Evolutionary conservation across 192 early-diverging fungal genomes (phyloP).

Genomic region (Powellomyces hirtus): DNA sequence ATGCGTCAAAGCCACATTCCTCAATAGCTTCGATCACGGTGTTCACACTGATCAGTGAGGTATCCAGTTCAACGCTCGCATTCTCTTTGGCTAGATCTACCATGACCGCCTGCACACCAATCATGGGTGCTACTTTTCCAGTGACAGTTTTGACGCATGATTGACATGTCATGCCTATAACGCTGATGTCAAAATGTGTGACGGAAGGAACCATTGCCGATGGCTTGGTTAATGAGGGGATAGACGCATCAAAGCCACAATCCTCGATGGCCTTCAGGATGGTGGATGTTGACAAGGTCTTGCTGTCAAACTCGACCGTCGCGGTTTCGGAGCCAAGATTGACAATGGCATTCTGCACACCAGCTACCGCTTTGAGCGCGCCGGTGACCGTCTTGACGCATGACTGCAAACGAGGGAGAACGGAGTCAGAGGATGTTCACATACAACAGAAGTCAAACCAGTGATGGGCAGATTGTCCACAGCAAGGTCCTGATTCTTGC

Average conservation of each 20-base stretch:
- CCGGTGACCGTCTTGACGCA: constrained; percentile 21
- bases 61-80: constrained; percentile 59
- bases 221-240: neutral
- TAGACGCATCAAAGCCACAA: constrained; percentile 55
- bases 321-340: constrained; percentile 7
- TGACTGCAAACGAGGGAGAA: neutral
- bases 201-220: neutral
- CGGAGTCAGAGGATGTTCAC: neutral
- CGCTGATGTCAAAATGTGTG: constrained; percentile 15
- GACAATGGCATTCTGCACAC: neutral
- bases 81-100: constrained; percentile 56
- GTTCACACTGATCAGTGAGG: constrained; percentile 17
- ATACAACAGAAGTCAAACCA: neutral
- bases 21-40: constrained; percentile 61
- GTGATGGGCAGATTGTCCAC: too few species aligned
- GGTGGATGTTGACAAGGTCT: neutral
- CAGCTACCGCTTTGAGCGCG: neutral
- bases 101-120: constrained; percentile 52
- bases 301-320: constrained; percentile 4
- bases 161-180: constrained; percentile 75
- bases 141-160: constrained; percentile 77
- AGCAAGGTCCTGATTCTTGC: too few species aligned
- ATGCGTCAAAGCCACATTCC: constrained; percentile 69
- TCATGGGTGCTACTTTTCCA: constrained; percentile 43
- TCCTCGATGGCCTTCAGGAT: constrained; percentile 55